Evolutionary conservation across 176 grass and related monocot species (phyloP).

Genomic region (Raddia guianensis): DNA sequence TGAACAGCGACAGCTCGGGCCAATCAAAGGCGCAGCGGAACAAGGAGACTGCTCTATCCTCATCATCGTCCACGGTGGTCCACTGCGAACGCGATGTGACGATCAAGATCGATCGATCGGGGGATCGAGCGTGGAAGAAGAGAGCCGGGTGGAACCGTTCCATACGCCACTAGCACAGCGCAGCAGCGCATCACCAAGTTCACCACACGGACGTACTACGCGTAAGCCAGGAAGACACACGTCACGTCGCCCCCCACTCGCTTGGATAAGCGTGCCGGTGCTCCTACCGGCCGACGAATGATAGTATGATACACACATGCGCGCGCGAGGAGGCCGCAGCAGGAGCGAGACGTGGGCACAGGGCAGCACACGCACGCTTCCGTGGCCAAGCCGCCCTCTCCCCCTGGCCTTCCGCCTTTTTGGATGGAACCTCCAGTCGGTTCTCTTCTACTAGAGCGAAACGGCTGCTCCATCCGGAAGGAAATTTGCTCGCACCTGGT

Average conservation of each 20-base stretch:
- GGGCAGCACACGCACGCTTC: conserved; percentile 31
- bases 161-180: conserved; percentile 29
- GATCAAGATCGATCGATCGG: neutral
- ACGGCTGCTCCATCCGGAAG: too few species aligned
- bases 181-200: neutral
- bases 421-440: conserved; percentile 25
- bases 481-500: too few species aligned
- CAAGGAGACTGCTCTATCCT: neutral
- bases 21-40: neutral
- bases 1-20: neutral
- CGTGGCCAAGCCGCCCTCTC: conserved; percentile 31
- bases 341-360: conserved; percentile 7
- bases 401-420: too few species aligned
- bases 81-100: neutral
- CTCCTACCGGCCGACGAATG: too few species aligned
- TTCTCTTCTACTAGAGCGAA: too few species aligned
- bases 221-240: conserved; percentile 31
- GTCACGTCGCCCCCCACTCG: conserved; percentile 33
- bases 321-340: too few species aligned
- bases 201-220: conserved; percentile 31
- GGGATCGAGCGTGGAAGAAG: neutral
- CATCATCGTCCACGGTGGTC: conserved; percentile 40
- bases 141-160: conserved; percentile 19
- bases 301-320: neutral
- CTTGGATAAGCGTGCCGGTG: conserved; percentile 38